A percentile compares a stretch with the other conserved stretches of the same genome.
Conservation (phyloP, 2,329 filamentous ascomycete genomes). For the Colletotrichum paranaense region DNA sequence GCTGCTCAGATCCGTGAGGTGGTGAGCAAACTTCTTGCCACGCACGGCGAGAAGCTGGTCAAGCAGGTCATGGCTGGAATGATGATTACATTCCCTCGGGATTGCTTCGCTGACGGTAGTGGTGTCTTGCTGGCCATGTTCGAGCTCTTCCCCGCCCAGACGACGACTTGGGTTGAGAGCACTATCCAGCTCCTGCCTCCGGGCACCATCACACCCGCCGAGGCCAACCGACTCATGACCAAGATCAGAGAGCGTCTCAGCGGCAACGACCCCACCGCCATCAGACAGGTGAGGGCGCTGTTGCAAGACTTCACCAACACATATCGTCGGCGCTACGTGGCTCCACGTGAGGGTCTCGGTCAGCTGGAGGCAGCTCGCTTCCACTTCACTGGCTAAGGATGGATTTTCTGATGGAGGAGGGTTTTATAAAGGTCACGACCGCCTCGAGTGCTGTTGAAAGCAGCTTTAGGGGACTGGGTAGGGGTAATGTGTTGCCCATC, state of each 20-base stretch:
- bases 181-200: slow-evolving; percentile 87
- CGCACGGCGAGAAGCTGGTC: slow-evolving; percentile 81
- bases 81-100: slow-evolving; percentile 98
- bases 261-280: slow-evolving; percentile 67
- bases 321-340: slow-evolving; percentile 92
- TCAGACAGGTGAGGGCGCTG: slow-evolving; percentile 83
- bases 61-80: slow-evolving; percentile 95
- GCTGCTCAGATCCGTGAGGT: slow-evolving; percentile 77
- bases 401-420: not conserved
- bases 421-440: not conserved
- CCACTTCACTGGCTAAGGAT: slow-evolving; percentile 66
- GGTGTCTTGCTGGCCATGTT: slow-evolving; percentile 92
- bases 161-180: slow-evolving; percentile 82
- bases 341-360: slow-evolving; percentile 91
- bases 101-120: slow-evolving; percentile 95
- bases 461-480: too few relatives aligned
- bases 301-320: slow-evolving; percentile 97
- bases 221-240: slow-evolving; percentile 82
- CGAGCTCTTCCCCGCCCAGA: slow-evolving; percentile 83
- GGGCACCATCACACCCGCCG: slow-evolving; percentile 82
- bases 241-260: slow-evolving; percentile 84
- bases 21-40: slow-evolving; percentile 77
- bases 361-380: slow-evolving; percentile 89
- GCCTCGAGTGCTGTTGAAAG: not conserved
- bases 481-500: not conserved